A percentile compares a stretch with the other conserved stretches of the same genome.
Conservation (phyloP, 805 yeast genomes). For the Cyberlindnera americana region DNA sequence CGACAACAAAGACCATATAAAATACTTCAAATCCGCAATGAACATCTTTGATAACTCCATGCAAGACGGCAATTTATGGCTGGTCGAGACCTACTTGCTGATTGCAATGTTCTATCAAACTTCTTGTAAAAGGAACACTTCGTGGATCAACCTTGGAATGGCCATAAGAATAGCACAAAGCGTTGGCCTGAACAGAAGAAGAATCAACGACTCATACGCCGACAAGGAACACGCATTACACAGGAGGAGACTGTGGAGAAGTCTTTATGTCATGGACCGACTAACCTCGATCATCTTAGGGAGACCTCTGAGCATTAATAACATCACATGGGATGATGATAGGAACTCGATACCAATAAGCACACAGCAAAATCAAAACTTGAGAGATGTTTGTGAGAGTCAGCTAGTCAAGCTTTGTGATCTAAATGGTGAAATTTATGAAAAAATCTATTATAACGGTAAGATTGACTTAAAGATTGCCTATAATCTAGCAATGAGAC, state of each 20-base stretch:
- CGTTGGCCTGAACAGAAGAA: constrained; percentile 36
- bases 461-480: constrained; percentile 28
- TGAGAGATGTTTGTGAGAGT: constrained; percentile 30
- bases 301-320: constrained; percentile 33
- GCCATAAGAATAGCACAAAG: constrained; percentile 40
- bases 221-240: constrained; percentile 9
- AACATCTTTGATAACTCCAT: constrained; percentile 29
- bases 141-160: constrained; percentile 40
- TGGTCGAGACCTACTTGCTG: constrained; percentile 37
- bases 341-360: constrained; percentile 14
- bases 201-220: constrained; percentile 33
- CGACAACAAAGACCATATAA: constrained; percentile 27
- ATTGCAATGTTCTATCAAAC: constrained; percentile 37
- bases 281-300: constrained; percentile 34
- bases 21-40: constrained; percentile 35
- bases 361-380: constrained; percentile 28
- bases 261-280: constrained; percentile 32
- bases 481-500: constrained; percentile 23
- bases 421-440: constrained; percentile 28
- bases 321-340: constrained; percentile 37
- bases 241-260: constrained; percentile 33
- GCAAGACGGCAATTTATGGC: constrained; percentile 38
- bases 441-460: constrained; percentile 30
- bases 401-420: constrained; percentile 31
- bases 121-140: constrained; percentile 35